phyloP scores from a whole-genome alignment of 2,329 filamentous ascomycete genomes.

The Trichophyton verrucosum region DNA sequence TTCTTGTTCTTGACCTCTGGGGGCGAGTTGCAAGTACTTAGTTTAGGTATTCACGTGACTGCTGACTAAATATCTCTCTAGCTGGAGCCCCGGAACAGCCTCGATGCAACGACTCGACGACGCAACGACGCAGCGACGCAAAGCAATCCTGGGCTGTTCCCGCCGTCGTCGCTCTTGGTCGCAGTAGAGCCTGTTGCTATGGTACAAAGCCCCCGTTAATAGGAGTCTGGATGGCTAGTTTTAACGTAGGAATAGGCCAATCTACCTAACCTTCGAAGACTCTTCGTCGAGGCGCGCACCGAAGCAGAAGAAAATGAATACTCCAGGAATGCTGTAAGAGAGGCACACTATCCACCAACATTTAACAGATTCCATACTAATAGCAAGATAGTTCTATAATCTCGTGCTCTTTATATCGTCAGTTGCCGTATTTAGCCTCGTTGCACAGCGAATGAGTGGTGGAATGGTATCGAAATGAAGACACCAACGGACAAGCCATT shows the following conservation, averaged over 20 bases:
- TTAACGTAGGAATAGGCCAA: conserved; percentile 23
- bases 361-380: not conserved
- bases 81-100: too few species aligned
- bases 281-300: conserved; percentile 88
- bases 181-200: not conserved
- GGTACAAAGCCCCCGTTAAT: not conserved
- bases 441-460: conserved; percentile 68
- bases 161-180: not conserved
- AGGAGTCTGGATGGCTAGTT: not conserved
- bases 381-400: conserved; percentile 73
- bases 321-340: conserved; percentile 73
- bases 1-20: too few species aligned
- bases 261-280: conserved; percentile 84
- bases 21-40: too few species aligned
- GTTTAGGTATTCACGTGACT: too few species aligned
- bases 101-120: too few species aligned
- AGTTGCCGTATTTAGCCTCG: conserved; percentile 82
- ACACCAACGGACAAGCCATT: not conserved
- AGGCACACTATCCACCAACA: not conserved
- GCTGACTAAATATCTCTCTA: too few species aligned
- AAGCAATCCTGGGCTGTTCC: not conserved
- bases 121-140: too few species aligned
- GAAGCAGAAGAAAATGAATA: conserved; percentile 92
- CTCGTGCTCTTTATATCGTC: conserved; percentile 93
- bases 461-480: conserved; percentile 19